These are phyloP conservation scores for Paragyromitra xinjiangensis DNA, from an alignment of 495 filamentous ascomycete species.

Conservation along the genomic window DNA sequence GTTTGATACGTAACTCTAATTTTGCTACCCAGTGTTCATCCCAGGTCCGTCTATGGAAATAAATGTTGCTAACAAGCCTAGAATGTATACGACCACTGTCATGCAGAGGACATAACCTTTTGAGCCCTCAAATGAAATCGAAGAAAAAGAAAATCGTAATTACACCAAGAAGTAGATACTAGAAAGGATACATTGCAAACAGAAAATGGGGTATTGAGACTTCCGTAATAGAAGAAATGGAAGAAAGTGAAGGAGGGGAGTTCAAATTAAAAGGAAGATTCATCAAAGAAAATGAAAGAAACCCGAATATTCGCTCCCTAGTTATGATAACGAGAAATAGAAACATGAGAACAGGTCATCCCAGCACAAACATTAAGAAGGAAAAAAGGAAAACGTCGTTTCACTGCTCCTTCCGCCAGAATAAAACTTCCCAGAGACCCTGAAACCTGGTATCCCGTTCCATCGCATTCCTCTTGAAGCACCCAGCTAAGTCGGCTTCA, in stretches of 20 bases:
- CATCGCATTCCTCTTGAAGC: neutral
- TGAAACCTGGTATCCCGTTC: constrained; percentile 14
- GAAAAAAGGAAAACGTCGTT: constrained; percentile 31
- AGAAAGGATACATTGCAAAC: constrained; percentile 28
- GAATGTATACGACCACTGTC: neutral
- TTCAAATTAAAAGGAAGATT: constrained; percentile 38
- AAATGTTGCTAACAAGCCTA: constrained; percentile 1
- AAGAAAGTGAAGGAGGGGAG: constrained; percentile 20
- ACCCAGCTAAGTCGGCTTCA: neutral
- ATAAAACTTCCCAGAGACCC: constrained; percentile 15
- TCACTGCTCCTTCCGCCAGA: constrained; percentile 6
- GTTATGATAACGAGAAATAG: constrained; percentile 29
- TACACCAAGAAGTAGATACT: constrained; percentile 47
- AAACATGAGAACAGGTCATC: constrained; percentile 31
- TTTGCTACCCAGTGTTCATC: neutral
- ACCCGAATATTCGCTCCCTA: constrained; percentile 36
- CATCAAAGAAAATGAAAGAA: constrained; percentile 28
- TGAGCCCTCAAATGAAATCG: constrained; percentile 19
- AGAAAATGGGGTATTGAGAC: constrained; percentile 13
- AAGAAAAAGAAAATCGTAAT: constrained; percentile 43
- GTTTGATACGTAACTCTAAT: neutral
- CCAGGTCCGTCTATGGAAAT: constrained; percentile 13
- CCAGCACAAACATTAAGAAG: constrained; percentile 31
- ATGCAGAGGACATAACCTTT: neutral
- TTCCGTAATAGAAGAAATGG: constrained; percentile 17